Evolutionary conservation across 2,329 filamentous ascomycete genomes (phyloP).

Genomic region (Teratosphaeria nubilosa): DNA sequence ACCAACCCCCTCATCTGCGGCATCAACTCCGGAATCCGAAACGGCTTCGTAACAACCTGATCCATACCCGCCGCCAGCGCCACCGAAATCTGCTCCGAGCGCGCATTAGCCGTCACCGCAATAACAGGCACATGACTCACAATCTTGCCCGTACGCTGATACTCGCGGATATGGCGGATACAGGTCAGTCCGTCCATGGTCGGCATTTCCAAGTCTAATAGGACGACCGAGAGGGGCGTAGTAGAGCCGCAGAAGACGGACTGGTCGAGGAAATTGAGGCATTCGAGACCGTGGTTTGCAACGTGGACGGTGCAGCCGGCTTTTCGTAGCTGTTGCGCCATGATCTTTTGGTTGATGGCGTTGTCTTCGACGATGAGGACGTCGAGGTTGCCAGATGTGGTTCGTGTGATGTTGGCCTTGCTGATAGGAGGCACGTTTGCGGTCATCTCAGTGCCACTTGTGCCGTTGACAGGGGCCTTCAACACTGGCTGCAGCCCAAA

Average conservation of each 20-base stretch:
- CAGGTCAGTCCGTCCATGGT: slow-evolving; percentile 25
- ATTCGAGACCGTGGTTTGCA: slow-evolving; percentile 25
- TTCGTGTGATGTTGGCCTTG: neutral
- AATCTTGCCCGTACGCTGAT: slow-evolving; percentile 30
- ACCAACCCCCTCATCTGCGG: slow-evolving; percentile 23
- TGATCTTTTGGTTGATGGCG: slow-evolving; percentile 24
- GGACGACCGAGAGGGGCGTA: slow-evolving; percentile 17
- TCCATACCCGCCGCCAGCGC: slow-evolving; percentile 26
- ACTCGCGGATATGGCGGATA: slow-evolving; percentile 19
- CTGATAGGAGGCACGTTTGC: neutral
- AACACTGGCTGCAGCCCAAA: neutral
- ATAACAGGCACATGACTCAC: slow-evolving; percentile 20
- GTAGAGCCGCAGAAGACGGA: slow-evolving; percentile 12
- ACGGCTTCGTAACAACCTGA: slow-evolving; percentile 27
- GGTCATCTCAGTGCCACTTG: neutral
- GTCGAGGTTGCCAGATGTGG: slow-evolving; percentile 9
- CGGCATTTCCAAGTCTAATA: slow-evolving; percentile 27
- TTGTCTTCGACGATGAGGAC: slow-evolving; percentile 26
- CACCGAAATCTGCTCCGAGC: slow-evolving; percentile 22
- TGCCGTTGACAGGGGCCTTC: neutral
- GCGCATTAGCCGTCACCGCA: slow-evolving; percentile 26
- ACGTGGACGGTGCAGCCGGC: slow-evolving; percentile 21
- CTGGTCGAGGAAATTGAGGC: slow-evolving; percentile 19
- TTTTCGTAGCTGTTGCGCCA: slow-evolving; percentile 17
- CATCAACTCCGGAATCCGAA: slow-evolving; percentile 24